Evolutionary conservation across 768 basidiomycete species (phyloP), one percentile per base, ranked within the genome.

Genomic region (Albatrellus ellisii): DNA sequence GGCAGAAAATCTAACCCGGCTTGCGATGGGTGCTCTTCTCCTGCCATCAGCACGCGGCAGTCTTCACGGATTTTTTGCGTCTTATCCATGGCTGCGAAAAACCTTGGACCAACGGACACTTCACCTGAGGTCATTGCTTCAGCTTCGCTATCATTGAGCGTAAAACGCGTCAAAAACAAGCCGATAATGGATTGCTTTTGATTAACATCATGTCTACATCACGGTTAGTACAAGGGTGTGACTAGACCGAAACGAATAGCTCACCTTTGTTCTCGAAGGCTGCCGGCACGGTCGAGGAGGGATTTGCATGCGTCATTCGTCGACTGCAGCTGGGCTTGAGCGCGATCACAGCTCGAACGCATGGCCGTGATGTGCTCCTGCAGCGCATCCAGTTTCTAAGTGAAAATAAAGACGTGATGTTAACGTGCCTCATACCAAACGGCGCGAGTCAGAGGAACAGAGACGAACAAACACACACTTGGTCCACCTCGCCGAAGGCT

Each of bases 11-110:
- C 68, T 29, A 47, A 87, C 83, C 84, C 87, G 25, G 81, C 80
- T 52, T 70, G 70, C 0, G 83, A 83, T 2, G 83, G 75, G 7
- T 81, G 78, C 26, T 80, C 79, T 52, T 88, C 86, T 0, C 87
- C 88, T 3, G 80, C 72, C 73, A 98, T 80, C 6, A 99, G 67
- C 2, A 90, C 75, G 35, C 79, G 67, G 56, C 91, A 95, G 55
- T 95, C 89, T 10, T 69, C 69, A 26, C 90, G 70, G 46, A 99
- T 92, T 33, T 63, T 64, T 52, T 85, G 80, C 0, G 86, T 79
- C 55, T 83, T 83, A 59, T 88, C 83, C 78, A 98, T 84, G 0
- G 86, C 84, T 2, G 69, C 62, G 56, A 97, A 98, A 53, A 99
- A 80, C 2, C 65, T 66, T 4, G 66, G 56, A 0, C 82, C 81